Evolutionary conservation across 352 stramenopile species (phyloP).

Genomic region (Pythium periplocum): DNA sequence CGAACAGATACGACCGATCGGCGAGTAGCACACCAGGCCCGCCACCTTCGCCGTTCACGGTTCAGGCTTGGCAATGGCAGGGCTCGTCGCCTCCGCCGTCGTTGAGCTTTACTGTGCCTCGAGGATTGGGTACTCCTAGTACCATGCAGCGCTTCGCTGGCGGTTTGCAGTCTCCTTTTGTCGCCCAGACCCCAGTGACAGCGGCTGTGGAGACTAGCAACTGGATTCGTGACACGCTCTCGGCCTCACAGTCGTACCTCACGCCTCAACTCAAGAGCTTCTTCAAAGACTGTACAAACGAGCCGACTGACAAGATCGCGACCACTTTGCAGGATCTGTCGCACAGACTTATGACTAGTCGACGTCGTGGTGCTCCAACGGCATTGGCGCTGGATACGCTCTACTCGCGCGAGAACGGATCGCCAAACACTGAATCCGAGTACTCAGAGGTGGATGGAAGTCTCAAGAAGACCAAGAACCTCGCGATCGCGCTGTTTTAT

Average conservation of each 20-base stretch:
- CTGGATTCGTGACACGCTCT: constrained; percentile 69
- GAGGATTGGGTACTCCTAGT: constrained; percentile 27
- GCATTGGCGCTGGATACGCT: constrained; percentile 5
- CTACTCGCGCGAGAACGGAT: not conserved
- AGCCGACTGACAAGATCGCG: constrained; percentile 55
- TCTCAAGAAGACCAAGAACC: constrained; percentile 62
- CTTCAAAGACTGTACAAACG: constrained; percentile 49
- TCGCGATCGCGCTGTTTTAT: constrained; percentile 74
- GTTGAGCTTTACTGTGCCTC: constrained; percentile 9
- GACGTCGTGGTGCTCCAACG: constrained; percentile 16
- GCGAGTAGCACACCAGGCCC: constrained; percentile 13
- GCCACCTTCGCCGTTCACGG: constrained; percentile 37
- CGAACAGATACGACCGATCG: constrained; percentile 10
- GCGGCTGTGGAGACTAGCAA: constrained; percentile 78
- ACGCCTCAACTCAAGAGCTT: constrained; percentile 45
- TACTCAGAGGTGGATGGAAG: constrained; percentile 69
- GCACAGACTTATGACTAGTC: constrained; percentile 38
- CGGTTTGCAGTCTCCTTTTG: constrained; percentile 31
- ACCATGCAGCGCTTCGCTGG: constrained; percentile 7
- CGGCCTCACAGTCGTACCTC: constrained; percentile 22
- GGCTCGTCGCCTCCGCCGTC: constrained; percentile 42
- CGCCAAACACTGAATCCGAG: constrained; percentile 3
- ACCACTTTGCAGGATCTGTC: constrained; percentile 42
- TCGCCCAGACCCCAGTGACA: constrained; percentile 65
- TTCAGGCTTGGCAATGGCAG: constrained; percentile 69